A percentile compares a stretch with the other conserved stretches of the same genome.
Conservation (phyloP, 2,329 filamentous ascomycete species). For the Aspergillus intermedius region DNA sequence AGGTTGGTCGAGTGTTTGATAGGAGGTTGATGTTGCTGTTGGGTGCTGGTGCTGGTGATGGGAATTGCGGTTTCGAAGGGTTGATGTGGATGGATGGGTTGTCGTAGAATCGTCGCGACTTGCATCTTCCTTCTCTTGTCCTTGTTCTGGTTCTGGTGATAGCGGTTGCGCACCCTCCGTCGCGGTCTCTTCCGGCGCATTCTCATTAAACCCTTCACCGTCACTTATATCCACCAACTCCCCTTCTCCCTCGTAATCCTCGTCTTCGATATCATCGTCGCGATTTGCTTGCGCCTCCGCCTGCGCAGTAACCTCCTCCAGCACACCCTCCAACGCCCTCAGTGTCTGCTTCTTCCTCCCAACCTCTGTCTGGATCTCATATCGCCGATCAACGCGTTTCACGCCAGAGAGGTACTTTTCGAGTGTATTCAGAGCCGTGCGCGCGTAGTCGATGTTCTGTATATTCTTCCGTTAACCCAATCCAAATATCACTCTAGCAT, state of each 20-base stretch:
- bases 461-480: neutral
- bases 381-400: slow-evolving; percentile 33
- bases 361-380: slow-evolving; percentile 36
- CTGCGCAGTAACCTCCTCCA: slow-evolving; percentile 27
- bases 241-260: slow-evolving; percentile 16
- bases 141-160: slow-evolving; percentile 7
- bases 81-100: too few species aligned
- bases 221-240: slow-evolving; percentile 20
- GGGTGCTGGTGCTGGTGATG: slow-evolving; percentile 1
- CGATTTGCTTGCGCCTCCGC: slow-evolving; percentile 8
- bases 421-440: slow-evolving; percentile 34
- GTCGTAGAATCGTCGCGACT: too few species aligned
- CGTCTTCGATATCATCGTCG: slow-evolving; percentile 11
- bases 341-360: slow-evolving; percentile 31
- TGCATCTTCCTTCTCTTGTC: too few species aligned
- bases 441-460: slow-evolving; percentile 42
- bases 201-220: neutral
- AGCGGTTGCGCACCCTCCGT: slow-evolving; percentile 4
- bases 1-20: neutral
- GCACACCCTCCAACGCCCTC: slow-evolving; percentile 24
- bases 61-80: too few species aligned
- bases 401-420: slow-evolving; percentile 35
- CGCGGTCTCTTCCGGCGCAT: neutral
- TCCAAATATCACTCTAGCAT: neutral
- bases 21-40: slow-evolving; percentile 1